phyloP scores from a whole-genome alignment of 768 basidiomycete species.

The Cyathus striatus region DNA sequence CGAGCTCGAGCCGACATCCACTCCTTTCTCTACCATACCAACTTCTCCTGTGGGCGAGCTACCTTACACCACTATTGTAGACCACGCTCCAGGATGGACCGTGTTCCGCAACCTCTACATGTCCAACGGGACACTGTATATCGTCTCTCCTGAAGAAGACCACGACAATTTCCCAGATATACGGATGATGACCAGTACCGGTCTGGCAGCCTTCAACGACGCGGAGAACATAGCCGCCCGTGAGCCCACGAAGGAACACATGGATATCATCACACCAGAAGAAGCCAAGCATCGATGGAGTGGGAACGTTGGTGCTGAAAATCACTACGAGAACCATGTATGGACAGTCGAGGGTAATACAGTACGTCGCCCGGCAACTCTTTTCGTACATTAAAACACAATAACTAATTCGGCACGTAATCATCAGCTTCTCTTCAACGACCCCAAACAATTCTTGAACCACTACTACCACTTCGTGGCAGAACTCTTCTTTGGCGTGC shows the following conservation, averaged over 20 bases:
- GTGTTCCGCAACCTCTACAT: constrained; percentile 81
- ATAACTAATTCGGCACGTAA: too few species aligned
- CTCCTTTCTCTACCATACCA: constrained; percentile 4
- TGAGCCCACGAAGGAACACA: constrained; percentile 59
- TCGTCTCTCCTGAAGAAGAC: constrained; percentile 40
- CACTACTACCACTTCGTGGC: constrained; percentile 90
- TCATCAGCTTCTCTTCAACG: constrained; percentile 54
- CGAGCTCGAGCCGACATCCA: constrained; percentile 2
- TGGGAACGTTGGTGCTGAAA: constrained; percentile 20
- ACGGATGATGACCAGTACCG: constrained; percentile 64
- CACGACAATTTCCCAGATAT: constrained; percentile 31
- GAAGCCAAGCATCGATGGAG: constrained; percentile 66
- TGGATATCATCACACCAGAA: constrained; percentile 54
- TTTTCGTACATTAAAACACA: too few species aligned
- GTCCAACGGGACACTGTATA: constrained; percentile 75
- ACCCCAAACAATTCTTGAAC: constrained; percentile 70
- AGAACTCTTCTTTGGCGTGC: constrained; percentile 72
- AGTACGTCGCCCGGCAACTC: constrained; percentile 33
- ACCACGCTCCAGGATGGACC: constrained; percentile 82
- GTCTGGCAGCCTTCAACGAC: constrained; percentile 49
- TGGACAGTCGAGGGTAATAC: constrained; percentile 71
- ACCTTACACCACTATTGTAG: constrained; percentile 50
- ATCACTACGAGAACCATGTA: constrained; percentile 39
- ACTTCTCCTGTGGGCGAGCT: constrained; percentile 19
- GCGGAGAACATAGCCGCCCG: constrained; percentile 62